Evolutionary conservation across 768 basidiomycete genomes (phyloP).

Genomic region (Tulasnella sp.): DNA sequence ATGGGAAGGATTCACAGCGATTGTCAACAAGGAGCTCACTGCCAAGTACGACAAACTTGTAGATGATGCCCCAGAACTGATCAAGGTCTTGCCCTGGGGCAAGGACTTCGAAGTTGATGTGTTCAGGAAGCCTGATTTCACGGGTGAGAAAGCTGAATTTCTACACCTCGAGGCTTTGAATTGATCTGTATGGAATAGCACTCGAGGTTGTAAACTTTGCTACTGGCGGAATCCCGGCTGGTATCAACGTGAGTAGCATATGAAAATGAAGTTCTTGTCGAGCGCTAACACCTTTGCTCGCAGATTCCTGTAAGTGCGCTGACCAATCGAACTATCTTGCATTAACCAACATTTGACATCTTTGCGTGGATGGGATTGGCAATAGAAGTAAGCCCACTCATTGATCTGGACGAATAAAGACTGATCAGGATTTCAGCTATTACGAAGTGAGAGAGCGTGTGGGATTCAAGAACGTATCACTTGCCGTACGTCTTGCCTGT

Average conservation of each 20-base stretch:
- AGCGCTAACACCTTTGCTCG: conserved; percentile 2
- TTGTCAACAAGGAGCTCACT: conserved; percentile 73
- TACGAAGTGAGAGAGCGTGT: conserved; percentile 68
- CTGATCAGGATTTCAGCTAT: conserved; percentile 43
- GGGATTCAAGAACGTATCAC: conserved; percentile 84
- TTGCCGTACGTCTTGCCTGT: conserved; percentile 44
- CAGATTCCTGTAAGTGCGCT: conserved; percentile 47
- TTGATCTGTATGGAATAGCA: conserved; percentile 34
- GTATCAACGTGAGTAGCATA: conserved; percentile 50
- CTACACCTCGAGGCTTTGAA: not conserved
- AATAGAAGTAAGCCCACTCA: conserved; percentile 16
- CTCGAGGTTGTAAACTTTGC: conserved; percentile 73
- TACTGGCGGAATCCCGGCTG: conserved; percentile 75
- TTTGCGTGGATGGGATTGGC: no score
- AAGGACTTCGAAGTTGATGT: conserved; percentile 34
- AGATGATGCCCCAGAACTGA: conserved; percentile 57
- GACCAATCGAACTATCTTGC: not conserved
- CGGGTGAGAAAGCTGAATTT: conserved; percentile 14
- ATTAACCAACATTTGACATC: no score
- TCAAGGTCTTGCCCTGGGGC: conserved; percentile 81
- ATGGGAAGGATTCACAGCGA: conserved; percentile 88
- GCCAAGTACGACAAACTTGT: conserved; percentile 72
- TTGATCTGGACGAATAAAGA: not conserved
- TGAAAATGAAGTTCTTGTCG: conserved; percentile 5
- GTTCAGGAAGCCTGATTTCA: conserved; percentile 77